Evolutionary conservation across 495 filamentous ascomycete species (phyloP).

Genomic region (Aspergillus leporis): DNA sequence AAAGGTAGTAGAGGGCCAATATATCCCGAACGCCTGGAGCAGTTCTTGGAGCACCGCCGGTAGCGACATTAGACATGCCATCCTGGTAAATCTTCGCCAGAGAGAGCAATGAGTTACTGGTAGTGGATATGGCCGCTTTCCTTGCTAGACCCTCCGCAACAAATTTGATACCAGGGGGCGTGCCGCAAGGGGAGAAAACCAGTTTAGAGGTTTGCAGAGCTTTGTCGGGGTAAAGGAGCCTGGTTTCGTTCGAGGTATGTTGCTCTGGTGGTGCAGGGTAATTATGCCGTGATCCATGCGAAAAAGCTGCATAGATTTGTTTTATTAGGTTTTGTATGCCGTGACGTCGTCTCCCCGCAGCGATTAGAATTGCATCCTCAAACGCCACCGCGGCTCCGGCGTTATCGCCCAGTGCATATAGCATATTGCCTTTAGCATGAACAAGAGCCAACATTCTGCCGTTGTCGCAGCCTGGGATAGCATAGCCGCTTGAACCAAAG

Average conservation of each 20-base stretch:
- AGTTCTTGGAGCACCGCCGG: conserved; percentile 56
- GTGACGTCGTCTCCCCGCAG: conserved; percentile 67
- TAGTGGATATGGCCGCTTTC: conserved; percentile 85
- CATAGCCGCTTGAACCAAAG: conserved; percentile 82
- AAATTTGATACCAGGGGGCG: conserved; percentile 79
- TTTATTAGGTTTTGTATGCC: conserved; percentile 81
- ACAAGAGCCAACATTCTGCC: conserved; percentile 88
- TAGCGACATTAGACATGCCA: conserved; percentile 80
- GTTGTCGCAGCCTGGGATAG: conserved; percentile 85
- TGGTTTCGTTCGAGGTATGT: conserved; percentile 51
- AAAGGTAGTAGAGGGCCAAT: conserved; percentile 92
- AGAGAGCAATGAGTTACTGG: conserved; percentile 92
- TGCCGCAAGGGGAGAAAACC: conserved; percentile 76
- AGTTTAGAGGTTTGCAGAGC: conserved; percentile 82
- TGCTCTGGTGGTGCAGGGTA: conserved; percentile 29
- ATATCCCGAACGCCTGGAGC: conserved; percentile 88
- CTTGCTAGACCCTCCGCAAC: conserved; percentile 71
- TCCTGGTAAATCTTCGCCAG: conserved; percentile 99
- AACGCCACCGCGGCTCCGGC: conserved; percentile 83
- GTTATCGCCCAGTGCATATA: conserved; percentile 89
- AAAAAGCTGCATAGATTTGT: conserved; percentile 74
- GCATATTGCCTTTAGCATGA: conserved; percentile 97
- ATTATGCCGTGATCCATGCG: conserved; percentile 34
- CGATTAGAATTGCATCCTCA: conserved; percentile 91
- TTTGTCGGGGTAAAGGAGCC: conserved; percentile 80